These are phyloP conservation scores for Ophioceras dolichostomum DNA, from an alignment of 2,329 filamentous ascomycete species.

Conservation along the genomic window DNA sequence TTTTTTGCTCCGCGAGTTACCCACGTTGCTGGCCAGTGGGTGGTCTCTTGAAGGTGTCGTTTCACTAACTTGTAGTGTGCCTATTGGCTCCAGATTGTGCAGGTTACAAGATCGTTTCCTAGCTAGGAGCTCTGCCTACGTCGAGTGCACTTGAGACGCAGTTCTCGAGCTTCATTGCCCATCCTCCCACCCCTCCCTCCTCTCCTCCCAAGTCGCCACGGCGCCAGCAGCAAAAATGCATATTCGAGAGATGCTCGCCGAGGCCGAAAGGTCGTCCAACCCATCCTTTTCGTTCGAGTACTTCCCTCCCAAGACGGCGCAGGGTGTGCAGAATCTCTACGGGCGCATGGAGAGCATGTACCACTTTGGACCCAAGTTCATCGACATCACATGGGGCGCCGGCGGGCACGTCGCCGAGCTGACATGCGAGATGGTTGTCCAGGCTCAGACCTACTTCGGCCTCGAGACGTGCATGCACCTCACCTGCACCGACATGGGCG, in stretches of 20 bases:
- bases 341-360: slow-evolving; percentile 99
- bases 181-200: background rate
- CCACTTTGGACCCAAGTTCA: slow-evolving; percentile 82
- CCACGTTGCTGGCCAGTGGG: no score
- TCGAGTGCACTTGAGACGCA: no score
- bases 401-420: slow-evolving; percentile 83
- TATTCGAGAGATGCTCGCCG: slow-evolving; percentile 81
- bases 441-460: slow-evolving; percentile 89
- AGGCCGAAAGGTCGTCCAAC: slow-evolving; percentile 65
- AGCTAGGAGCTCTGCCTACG: no score
- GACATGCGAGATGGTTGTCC: slow-evolving; percentile 94
- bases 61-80: no score
- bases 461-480: slow-evolving; percentile 98
- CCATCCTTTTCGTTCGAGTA: slow-evolving; percentile 98
- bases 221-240: slow-evolving; percentile 55
- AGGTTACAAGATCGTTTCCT: no score
- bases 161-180: no score
- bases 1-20: no score
- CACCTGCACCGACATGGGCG: slow-evolving; percentile 96
- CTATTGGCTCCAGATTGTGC: no score
- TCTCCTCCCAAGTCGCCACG: background rate
- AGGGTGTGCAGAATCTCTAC: slow-evolving; percentile 98
- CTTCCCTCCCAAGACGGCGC: slow-evolving; percentile 94
- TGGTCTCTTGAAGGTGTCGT: no score
- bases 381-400: slow-evolving; percentile 97